Evolutionary conservation across 108 stramenopile genomes (phyloP).

Genomic region (Conticribra guillardii): DNA sequence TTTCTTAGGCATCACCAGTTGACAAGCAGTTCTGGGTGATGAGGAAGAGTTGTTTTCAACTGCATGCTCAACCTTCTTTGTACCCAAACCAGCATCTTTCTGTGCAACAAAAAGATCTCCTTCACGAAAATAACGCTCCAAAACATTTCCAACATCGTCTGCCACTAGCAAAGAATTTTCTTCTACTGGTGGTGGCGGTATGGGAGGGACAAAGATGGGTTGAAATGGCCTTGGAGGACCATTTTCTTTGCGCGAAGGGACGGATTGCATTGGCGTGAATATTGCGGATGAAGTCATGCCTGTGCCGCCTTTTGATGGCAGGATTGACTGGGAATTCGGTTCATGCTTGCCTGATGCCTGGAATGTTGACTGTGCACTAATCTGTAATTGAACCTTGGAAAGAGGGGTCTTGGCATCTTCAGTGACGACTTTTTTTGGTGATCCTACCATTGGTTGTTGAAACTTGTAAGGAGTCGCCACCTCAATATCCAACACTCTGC

Average conservation of each 20-base stretch:
- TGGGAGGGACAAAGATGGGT: conserved; percentile 28
- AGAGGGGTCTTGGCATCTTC: no score
- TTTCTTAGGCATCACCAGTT: no score
- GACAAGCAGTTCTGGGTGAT: no score
- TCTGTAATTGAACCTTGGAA: no score
- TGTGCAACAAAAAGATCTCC: conserved; percentile 18
- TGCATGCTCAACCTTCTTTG: not conserved
- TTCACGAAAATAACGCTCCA: conserved; percentile 31
- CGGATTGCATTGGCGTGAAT: not conserved
- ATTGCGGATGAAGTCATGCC: not conserved
- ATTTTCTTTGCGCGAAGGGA: not conserved
- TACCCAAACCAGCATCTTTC: not conserved
- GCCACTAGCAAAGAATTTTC: conserved; percentile 29
- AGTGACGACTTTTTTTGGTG: no score
- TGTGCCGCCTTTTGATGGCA: no score
- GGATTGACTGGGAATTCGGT: no score
- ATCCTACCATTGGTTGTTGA: no score
- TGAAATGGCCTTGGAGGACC: not conserved
- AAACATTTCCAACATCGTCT: conserved; percentile 12
- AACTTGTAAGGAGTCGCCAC: not conserved
- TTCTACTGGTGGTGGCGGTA: conserved; percentile 19
- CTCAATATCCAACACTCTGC: conserved; percentile 11
- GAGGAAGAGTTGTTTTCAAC: not conserved
- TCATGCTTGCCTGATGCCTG: no score
- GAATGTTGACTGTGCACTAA: no score